Base-by-base conservation (phyloP, 2,329 filamentous ascomycete species). In the Elsinoe fawcettii region DNA sequence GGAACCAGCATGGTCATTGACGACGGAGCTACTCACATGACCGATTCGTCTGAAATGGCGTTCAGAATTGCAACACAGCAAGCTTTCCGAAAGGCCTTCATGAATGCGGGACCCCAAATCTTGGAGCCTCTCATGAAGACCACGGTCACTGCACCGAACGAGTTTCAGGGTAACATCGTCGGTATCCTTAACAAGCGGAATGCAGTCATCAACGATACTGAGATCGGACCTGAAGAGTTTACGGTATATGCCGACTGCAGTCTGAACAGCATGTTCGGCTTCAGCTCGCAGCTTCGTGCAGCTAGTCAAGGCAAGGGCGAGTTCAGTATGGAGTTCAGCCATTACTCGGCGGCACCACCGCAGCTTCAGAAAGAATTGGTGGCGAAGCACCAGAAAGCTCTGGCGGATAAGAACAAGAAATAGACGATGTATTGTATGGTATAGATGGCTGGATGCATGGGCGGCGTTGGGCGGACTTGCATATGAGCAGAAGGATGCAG, bases 91-190 rank as follows among this genome's bases (percentile, higher is more conserved):
- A 96, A 96, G 75, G 87, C 90, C 16, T 97, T 99, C 76, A 78
- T 80, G 60, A 83, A 88, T 11, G 89, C 86, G 32, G 82, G 84
- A 55, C 91, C 92, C 2, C 82, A 89, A 66, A 85, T 99, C 8
- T 83, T 99, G 34, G 93, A 99, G 74, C 93, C 93, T 4, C 76
- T 99, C 56, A 99, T 99, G 93, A 97, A 96, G 81, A 96, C 90
- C 0, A 91, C 90, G 60, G 90, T 99, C 67, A 96, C 90, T 30
- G 91, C 93, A 0, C 93, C 93, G 47, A 90, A 88, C 67, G 93
- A 99, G 78, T 99, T 97, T 79, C 93, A 99, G 75, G 93, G 93
- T 69, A 91, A 90, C 70, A 87, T 99, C 63, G 88, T 97, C 57
- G 91, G 90, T 66, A 76, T 99, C 51, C 80, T 99, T 76, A 99